Evolutionary conservation across 2,329 filamentous ascomycete species (phyloP), one percentile per base, ranked within the genome.

Genomic region (Hymenotorrendiella dingleyae): DNA sequence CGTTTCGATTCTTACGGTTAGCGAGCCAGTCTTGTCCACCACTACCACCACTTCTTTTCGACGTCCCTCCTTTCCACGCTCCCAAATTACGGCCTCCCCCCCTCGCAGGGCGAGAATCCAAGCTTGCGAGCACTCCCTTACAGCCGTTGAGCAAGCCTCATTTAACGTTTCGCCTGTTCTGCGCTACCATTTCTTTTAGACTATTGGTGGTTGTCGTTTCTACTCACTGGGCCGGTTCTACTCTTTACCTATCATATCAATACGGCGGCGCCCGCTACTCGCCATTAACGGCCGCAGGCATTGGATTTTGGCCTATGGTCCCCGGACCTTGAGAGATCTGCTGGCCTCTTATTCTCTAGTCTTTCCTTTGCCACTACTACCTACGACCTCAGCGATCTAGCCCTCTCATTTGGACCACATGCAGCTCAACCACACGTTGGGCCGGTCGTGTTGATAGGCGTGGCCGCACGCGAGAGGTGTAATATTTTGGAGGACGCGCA

Each of bases 361-460:
- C 30, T 36, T 44, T 19, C 39, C 35, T n/a, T 34, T 35, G 14
- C 17, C 30, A 44, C 32, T 36, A 33, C 43, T 23, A 46, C 37
- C 36, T 44, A 12, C 35, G 38, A 40, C n/a, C n/a, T n/a, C n/a
- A n/a, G n/a, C n/a, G n/a, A 34, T 34, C 20, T 30, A 30, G 14
- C 28, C 28, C 38, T 39, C 14, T 42, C 36, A 42, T 52, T 54
- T 49, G 47, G 49, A 42, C 46, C 50, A 44, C 43, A 58, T 60
- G 57, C 54, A 48, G 47, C 43, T 34, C 32, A 43, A 47, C 38
- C 36, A 49, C 40, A 43, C 29, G 30, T 36, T 32, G 20, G 35
- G 23, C 37, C 41, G 52, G 53, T 58, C 52, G 46, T 57, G 54
- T 55, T 58, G 52, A 58, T 45, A 39, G 41, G 50, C 27, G 52